These are phyloP conservation scores for Suillus fuscotomentosus DNA, from an alignment of 768 basidiomycete species.

Conservation along the genomic window DNA sequence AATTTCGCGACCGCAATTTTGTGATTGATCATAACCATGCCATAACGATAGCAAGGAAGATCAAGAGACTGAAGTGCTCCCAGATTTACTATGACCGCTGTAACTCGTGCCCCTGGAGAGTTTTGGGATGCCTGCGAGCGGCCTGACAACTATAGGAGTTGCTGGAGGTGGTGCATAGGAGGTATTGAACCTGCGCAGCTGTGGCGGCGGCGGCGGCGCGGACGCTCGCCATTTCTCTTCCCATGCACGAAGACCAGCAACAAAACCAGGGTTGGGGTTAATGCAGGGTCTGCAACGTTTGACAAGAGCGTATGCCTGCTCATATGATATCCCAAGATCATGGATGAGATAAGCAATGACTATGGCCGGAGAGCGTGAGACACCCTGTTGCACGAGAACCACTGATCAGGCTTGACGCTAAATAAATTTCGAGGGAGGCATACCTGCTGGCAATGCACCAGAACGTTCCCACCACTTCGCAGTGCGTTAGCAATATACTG, in stretches of 20 bases:
- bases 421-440: slow-evolving; percentile 14
- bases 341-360: slow-evolving; percentile 83
- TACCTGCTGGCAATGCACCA: slow-evolving; percentile 85
- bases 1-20: not conserved
- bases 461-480: slow-evolving; percentile 58
- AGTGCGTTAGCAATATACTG: slow-evolving; percentile 63
- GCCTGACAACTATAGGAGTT: not conserved
- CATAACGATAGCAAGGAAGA: not conserved
- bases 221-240: slow-evolving; percentile 37
- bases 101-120: slow-evolving; percentile 28
- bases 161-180: slow-evolving; percentile 14
- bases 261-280: slow-evolving; percentile 79
- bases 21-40: not conserved
- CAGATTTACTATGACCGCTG: slow-evolving; percentile 3
- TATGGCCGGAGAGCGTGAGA: slow-evolving; percentile 75
- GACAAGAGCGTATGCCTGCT: slow-evolving; percentile 58
- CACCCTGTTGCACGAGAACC: slow-evolving; percentile 45
- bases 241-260: slow-evolving; percentile 58
- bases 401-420: not conserved
- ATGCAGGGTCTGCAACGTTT: slow-evolving; percentile 67
- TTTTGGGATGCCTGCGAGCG: slow-evolving; percentile 1
- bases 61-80: slow-evolving; percentile 1
- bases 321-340: slow-evolving; percentile 70
- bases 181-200: slow-evolving; percentile 29
- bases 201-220: slow-evolving; percentile 13